Evolutionary conservation across 1,139 yeast genomes (phyloP), one percentile per base, ranked within the genome.

Genomic region (Maudiozyma humilis): DNA sequence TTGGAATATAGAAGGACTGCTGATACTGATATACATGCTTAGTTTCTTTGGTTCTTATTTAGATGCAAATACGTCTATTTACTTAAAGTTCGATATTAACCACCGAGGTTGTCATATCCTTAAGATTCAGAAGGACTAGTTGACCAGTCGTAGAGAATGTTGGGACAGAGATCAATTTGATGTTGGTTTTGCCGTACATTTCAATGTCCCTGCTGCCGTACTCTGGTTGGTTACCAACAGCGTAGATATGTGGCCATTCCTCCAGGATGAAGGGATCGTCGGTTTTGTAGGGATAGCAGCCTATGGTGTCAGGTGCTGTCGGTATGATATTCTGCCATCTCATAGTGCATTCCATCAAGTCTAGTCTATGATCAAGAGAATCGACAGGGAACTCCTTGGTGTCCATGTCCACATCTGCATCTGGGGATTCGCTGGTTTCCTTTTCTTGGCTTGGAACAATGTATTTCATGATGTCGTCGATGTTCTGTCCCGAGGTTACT

Each of bases 301-400:
- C 84, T 37, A 91, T 67, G 0, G 99, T 93, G 57, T 91, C 98
- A 0, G 99, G 99, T 1, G 96, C 95, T 0, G 97, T 88, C 2
- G 98, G 98, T 0, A 87, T 82, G 32, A 86, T 70, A 55, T 86
- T 86, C 53, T 87, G 91, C 95, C 96, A 91, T 43, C 70, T 67
- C 34, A 93, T 62, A 1, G 85, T 82, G 6, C 79, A 72, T 52
- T 80, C 83, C 70, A 88, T 73, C 52, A 87, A 67, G 19, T 74
- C 71, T 14, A 78, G 53, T 43, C 81, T 57, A 14, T 65, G 60
- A 13, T 67, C 65, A 4, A 65, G 64, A 10, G 60, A 51, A 23
- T 51, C 57, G 4, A 55, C 51, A 13, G 50, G 49, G 16, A 58
- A 56, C 2, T 53, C 50, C 15, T 39, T 42, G 7, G 49, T 37